Evolutionary conservation across 148 eudicot species (phyloP).

Genomic region (Heliosperma pusillum): DNA sequence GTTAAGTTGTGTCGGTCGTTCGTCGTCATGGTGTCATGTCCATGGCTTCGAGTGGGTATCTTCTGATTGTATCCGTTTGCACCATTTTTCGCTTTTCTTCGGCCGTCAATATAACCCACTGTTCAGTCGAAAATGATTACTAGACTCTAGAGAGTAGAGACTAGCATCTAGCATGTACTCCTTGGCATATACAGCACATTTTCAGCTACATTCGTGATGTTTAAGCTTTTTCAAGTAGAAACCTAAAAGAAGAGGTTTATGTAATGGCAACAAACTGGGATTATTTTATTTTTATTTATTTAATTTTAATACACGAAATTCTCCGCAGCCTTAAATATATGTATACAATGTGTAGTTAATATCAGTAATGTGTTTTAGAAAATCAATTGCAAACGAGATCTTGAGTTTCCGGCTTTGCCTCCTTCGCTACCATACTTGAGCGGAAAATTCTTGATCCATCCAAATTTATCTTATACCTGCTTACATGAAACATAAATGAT

Average conservation of each 20-base stretch:
- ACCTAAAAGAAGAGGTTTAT: neutral
- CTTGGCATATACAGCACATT: too few relatives aligned
- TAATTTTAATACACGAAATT: neutral
- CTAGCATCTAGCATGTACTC: too few relatives aligned
- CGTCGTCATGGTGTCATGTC: neutral
- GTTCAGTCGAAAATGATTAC: too few relatives aligned
- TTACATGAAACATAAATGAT: neutral
- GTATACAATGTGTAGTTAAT: neutral
- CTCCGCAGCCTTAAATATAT: neutral
- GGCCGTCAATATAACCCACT: too few relatives aligned
- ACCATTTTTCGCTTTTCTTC: neutral
- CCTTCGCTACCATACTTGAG: slow-evolving; percentile 5
- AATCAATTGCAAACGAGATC: neutral
- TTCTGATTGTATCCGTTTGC: too few relatives aligned
- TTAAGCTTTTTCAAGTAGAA: too few relatives aligned
- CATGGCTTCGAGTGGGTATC: neutral
- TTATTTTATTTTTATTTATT: too few relatives aligned
- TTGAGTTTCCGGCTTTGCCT: neutral
- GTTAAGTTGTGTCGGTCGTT: neutral
- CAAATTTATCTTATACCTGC: neutral
- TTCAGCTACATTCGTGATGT: too few relatives aligned
- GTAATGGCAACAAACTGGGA: neutral
- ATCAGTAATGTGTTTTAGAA: slow-evolving; percentile 3
- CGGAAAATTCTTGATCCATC: neutral
- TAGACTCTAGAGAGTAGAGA: too few relatives aligned